A percentile compares a stretch with the other conserved stretches of the same genome.
Conservation (phyloP, 768 basidiomycete species). For the Tylopilus plumbeoviolaceoides region DNA sequence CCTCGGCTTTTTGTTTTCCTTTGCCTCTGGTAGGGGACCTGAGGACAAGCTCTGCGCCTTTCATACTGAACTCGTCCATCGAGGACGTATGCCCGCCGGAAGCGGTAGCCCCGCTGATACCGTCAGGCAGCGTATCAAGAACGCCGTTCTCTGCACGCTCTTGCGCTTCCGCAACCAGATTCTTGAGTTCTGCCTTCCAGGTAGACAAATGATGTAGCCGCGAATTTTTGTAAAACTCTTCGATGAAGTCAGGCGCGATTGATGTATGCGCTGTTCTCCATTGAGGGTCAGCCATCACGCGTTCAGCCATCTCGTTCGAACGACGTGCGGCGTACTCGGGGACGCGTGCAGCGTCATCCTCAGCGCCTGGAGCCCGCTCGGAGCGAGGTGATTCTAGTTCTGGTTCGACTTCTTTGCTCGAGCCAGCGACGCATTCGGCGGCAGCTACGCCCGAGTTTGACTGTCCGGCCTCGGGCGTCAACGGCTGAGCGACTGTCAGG, state of each 20-base stretch:
- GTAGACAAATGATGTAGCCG: conserved; percentile 89
- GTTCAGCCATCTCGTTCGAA: conserved; percentile 70
- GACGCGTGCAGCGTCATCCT: conserved; percentile 42
- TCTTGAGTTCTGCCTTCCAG: conserved; percentile 88
- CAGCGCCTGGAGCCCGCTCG: too few species aligned
- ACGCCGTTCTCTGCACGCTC: conserved; percentile 52
- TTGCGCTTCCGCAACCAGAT: conserved; percentile 76
- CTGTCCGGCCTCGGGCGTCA: not conserved
- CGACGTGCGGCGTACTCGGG: conserved; percentile 64
- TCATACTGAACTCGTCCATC: conserved; percentile 44
- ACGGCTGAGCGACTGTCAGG: conserved; percentile 3
- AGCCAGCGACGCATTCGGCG: not conserved
- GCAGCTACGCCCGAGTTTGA: not conserved
- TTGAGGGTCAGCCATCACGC: conserved; percentile 75
- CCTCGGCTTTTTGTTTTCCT: conserved; percentile 45
- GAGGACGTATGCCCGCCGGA: not conserved
- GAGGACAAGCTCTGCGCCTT: conserved; percentile 45
- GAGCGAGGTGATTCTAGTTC: conserved; percentile 1
- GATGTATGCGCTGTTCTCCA: conserved; percentile 91
- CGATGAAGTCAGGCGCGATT: conserved; percentile 79
- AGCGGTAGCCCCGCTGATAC: not conserved
- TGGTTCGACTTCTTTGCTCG: not conserved
- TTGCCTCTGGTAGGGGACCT: conserved; percentile 47
- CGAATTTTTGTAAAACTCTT: conserved; percentile 79
- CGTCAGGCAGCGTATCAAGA: conserved; percentile 5